Base-by-base conservation (phyloP, 108 stramenopile genomes). In the Cyclotella cryptica region DNA sequence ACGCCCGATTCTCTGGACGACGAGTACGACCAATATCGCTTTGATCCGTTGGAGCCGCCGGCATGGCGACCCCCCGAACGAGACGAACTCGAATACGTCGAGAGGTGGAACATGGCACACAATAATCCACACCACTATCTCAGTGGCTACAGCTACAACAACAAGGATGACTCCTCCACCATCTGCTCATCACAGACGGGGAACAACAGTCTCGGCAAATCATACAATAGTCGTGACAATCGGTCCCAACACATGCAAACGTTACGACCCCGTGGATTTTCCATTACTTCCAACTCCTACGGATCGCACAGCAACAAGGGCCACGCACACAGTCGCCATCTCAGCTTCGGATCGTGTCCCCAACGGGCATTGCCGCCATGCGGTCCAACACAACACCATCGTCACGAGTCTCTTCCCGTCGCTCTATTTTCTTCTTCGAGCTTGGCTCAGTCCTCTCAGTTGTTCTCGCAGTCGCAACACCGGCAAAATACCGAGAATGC, bases 41-140 rank as follows among this genome's bases (percentile, higher is more conserved):
- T 55, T 21, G 65, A 75, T 47, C 29, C 60, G 22, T 51, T 80
- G 41, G 80, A 81, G 46, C 80, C 80, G 9, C 80, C 80, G 5
- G 69, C 80, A 35, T 81, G 80, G 80, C 53, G 64, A 74, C 73
- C 80, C 2, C 60, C 80, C 18, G 68, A 74, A 44, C 59, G 43
- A 40, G 68, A 74, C 17, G 80, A 81, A 46, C 64, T 74, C 28
- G 80, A 81, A 35, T 81, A 70, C 52, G 72, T 72, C 18, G 73
- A 81, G 42, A 53, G 67, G 26, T 81, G 80, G 80, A 81, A 81
- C 46, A 74, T 58, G 45, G 46, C 67, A 0, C 65, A 70, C n/a
- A 81, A 66, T 29, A 64, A 81, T 62, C 80, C 68, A 40, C 73
- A 65, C 47, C 66, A 70, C 47, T 72, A 68, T n/a, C 63, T 68